A percentile compares a stretch with the other conserved stretches of the same genome.
phyloP scores from a whole-genome alignment of 2,329 filamentous ascomycete genomes.

The Penicillium capsulatum region DNA sequence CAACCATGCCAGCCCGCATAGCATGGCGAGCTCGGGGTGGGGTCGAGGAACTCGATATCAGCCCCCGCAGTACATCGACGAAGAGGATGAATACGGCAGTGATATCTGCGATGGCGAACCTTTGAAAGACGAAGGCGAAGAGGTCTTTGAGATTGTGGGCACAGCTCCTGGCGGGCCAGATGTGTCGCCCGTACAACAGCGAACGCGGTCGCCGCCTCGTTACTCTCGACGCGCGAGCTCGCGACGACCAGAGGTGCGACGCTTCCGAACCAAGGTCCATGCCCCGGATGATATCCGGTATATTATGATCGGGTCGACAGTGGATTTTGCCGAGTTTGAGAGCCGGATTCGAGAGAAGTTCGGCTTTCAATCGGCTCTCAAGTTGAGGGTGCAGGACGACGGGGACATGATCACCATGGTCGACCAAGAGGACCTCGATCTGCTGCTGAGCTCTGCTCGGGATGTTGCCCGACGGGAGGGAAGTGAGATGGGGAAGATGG shows the following conservation, averaged over 20 bases:
- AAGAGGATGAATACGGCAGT: slow-evolving; percentile 72
- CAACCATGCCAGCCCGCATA: slow-evolving; percentile 59
- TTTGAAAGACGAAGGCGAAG: slow-evolving; percentile 70
- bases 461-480: slow-evolving; percentile 66
- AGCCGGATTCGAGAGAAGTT: slow-evolving; percentile 85
- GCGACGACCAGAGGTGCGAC: slow-evolving; percentile 60
- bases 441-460: slow-evolving; percentile 70
- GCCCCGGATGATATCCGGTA: slow-evolving; percentile 81
- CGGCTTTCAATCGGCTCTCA: slow-evolving; percentile 57
- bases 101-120: slow-evolving; percentile 64
- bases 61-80: slow-evolving; percentile 66
- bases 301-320: slow-evolving; percentile 72
- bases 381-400: slow-evolving; percentile 87
- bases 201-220: slow-evolving; percentile 29
- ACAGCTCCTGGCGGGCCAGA: slow-evolving; percentile 36
- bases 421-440: slow-evolving; percentile 92
- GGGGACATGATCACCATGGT: slow-evolving; percentile 96
- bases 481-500: slow-evolving; percentile 85
- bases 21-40: slow-evolving; percentile 40
- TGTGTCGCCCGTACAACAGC: slow-evolving; percentile 27
- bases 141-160: slow-evolving; percentile 74
- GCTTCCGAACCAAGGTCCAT: slow-evolving; percentile 90
- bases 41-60: slow-evolving; percentile 32
- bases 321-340: slow-evolving; percentile 73
- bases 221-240: slow-evolving; percentile 29